These are phyloP conservation scores for Scheffersomyces segobiensis DNA, from an alignment of 1,139 yeast species.

Conservation along the genomic window DNA sequence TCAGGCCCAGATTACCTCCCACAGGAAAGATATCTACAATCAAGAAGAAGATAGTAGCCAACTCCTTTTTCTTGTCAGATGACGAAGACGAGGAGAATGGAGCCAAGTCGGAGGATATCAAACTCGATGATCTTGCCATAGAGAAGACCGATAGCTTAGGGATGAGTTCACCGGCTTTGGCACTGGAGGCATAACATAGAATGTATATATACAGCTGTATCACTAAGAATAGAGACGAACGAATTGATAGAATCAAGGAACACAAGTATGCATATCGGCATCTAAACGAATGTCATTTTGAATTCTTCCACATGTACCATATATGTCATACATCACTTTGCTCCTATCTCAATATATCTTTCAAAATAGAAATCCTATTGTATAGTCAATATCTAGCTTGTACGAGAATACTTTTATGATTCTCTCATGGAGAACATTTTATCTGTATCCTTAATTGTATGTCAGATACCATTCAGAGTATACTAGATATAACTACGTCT, in stretches of 20 bases:
- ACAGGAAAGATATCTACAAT: slow-evolving; percentile 80
- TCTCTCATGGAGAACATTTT: too few relatives aligned
- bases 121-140: not conserved
- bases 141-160: not conserved
- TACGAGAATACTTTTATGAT: too few relatives aligned
- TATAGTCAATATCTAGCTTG: too few relatives aligned
- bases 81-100: slow-evolving; percentile 7
- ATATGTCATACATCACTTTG: too few relatives aligned
- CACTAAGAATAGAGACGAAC: not conserved
- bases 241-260: not conserved
- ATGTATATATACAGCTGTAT: not conserved
- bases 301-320: too few relatives aligned
- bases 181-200: not conserved
- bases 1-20: slow-evolving; percentile 89
- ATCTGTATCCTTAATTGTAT: too few relatives aligned
- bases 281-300: too few relatives aligned
- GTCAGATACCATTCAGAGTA: too few relatives aligned
- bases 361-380: too few relatives aligned
- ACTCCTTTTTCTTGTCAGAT: slow-evolving; percentile 48
- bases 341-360: too few relatives aligned
- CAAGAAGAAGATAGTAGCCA: slow-evolving; percentile 61
- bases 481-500: too few relatives aligned
- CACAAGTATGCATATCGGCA: too few relatives aligned
- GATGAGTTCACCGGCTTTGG: not conserved
- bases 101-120: not conserved